These are phyloP conservation scores for Populus deltoides DNA, from an alignment of 345 rosid species.

Conservation along the genomic window DNA sequence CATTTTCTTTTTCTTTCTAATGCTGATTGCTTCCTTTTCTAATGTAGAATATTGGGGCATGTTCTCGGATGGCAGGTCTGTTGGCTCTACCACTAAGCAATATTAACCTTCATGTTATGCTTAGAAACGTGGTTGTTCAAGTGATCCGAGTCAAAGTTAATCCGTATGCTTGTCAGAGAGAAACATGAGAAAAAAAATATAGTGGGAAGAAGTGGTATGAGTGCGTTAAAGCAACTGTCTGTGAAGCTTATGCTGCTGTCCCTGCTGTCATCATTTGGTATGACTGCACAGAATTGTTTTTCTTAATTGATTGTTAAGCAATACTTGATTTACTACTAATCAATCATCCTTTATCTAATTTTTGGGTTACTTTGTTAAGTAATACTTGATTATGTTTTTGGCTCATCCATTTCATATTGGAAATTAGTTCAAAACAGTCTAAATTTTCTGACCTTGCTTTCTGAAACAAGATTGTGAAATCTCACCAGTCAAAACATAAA, in stretches of 20 bases:
- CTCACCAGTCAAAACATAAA: too few species aligned
- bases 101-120: conserved; percentile 70
- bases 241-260: conserved; percentile 74
- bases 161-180: conserved; percentile 67
- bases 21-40: neutral
- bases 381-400: too few species aligned
- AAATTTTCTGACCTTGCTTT: too few species aligned
- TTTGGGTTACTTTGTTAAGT: too few species aligned
- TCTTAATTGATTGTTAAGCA: neutral
- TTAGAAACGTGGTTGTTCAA: conserved; percentile 87
- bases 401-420: too few species aligned
- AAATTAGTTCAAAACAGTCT: too few species aligned
- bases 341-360: too few species aligned
- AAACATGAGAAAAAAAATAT: conserved; percentile 89
- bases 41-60: conserved; percentile 79
- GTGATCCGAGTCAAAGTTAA: conserved; percentile 76
- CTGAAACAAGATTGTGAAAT: too few species aligned
- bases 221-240: conserved; percentile 89
- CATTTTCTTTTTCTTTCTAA: neutral
- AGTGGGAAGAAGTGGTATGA: conserved; percentile 94
- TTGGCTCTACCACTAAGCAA: conserved; percentile 68
- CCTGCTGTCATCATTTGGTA: conserved; percentile 92
- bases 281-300: neutral
- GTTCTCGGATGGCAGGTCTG: conserved; percentile 86
- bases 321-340: neutral